phyloP scores from a whole-genome alignment of 1,284 basidiomycete genomes.

The Ustilago trichophora region DNA sequence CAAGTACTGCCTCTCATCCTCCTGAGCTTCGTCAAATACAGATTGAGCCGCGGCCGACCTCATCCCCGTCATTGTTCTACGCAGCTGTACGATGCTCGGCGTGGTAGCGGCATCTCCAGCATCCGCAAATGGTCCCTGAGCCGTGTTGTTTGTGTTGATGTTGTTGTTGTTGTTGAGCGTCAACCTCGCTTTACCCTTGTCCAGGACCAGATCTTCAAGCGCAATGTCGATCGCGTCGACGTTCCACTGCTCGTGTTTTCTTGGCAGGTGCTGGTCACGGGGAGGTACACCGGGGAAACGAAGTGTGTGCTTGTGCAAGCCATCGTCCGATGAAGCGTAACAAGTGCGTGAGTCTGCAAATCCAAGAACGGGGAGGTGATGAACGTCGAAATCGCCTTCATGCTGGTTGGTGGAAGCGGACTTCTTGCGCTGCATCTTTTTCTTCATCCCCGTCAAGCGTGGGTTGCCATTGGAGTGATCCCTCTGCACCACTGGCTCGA shows the following conservation, averaged over 20 bases:
- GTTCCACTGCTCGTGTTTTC: constrained; percentile 34
- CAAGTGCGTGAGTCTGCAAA: constrained; percentile 15
- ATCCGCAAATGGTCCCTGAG: background rate
- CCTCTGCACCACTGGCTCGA: constrained; percentile 39
- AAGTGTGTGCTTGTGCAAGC: constrained; percentile 13
- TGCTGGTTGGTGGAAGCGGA: background rate
- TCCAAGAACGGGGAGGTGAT: constrained; percentile 27
- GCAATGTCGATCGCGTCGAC: constrained; percentile 41
- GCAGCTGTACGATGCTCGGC: background rate
- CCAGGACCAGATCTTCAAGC: constrained; percentile 31
- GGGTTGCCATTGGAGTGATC: constrained; percentile 8
- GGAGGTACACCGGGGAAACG: constrained; percentile 33
- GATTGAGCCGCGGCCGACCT: constrained; percentile 13
- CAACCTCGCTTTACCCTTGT: constrained; percentile 15
- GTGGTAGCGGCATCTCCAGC: background rate
- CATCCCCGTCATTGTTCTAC: background rate
- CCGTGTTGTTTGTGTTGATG: too few species aligned
- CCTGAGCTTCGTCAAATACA: constrained; percentile 28
- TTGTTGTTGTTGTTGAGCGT: too few species aligned
- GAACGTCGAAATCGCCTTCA: constrained; percentile 9
- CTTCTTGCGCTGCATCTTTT: constrained; percentile 30
- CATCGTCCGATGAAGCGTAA: constrained; percentile 5
- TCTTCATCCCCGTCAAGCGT: constrained; percentile 42
- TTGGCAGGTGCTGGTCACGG: background rate
- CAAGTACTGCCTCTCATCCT: constrained; percentile 11